Percentiles rank a stretch among this genome's conserved stretches.
Conservation (phyloP, 2,329 filamentous ascomycete genomes). For the Trichoderma afroharzianum region DNA sequence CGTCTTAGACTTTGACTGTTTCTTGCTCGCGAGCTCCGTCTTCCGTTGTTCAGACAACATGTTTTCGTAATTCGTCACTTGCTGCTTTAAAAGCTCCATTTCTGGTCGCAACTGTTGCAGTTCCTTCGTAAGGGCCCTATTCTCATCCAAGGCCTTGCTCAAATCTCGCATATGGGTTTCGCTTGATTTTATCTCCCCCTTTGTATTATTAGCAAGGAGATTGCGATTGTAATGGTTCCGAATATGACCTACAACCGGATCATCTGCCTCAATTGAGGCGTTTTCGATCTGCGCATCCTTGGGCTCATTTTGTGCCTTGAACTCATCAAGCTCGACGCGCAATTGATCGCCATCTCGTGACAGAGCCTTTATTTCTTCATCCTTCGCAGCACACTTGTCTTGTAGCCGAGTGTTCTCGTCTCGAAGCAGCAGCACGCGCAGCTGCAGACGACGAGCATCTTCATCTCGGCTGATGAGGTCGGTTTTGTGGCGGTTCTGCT, state of each 20-base stretch:
- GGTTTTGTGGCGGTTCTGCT: conserved; percentile 59
- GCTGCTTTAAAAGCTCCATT: conserved; percentile 52
- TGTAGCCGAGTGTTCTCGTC: conserved; percentile 70
- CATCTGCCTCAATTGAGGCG: conserved; percentile 46
- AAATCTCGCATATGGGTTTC: conserved; percentile 66
- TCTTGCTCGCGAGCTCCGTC: conserved; percentile 79
- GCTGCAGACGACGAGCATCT: conserved; percentile 63
- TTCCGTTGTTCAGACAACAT: conserved; percentile 78
- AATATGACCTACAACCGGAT: conserved; percentile 40
- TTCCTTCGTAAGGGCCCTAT: conserved; percentile 51
- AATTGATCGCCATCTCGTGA: conserved; percentile 38
- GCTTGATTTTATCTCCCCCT: conserved; percentile 71
- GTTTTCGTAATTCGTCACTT: conserved; percentile 59
- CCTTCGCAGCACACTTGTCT: conserved; percentile 57
- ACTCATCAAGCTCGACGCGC: conserved; percentile 40
- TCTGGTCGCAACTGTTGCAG: conserved; percentile 52
- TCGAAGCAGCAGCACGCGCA: conserved; percentile 67
- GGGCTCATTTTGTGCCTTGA: conserved; percentile 39
- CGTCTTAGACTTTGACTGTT: conserved; percentile 33
- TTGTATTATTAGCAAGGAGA: conserved; percentile 10
- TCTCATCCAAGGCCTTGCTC: conserved; percentile 62
- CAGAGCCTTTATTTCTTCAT: conserved; percentile 54
- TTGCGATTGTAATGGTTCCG: no score
- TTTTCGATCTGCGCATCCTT: conserved; percentile 48
- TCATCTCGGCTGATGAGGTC: conserved; percentile 72